Base-by-base conservation (phyloP, 495 filamentous ascomycete species). In the Penicillium atrosanguineum region DNA sequence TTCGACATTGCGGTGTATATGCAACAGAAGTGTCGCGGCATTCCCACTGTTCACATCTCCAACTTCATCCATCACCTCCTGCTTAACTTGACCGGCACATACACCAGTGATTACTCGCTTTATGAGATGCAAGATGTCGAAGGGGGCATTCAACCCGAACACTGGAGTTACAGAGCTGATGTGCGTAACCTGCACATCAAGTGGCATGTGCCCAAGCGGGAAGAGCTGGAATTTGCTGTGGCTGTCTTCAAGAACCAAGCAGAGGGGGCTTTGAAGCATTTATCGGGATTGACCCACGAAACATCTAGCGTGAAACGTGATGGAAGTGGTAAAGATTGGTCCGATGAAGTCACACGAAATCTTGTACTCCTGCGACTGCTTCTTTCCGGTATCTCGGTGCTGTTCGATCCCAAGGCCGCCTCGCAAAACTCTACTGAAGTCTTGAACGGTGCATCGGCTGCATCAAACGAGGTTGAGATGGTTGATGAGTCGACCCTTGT, bases 31-130 rank as follows among this genome's bases (percentile, higher is more conserved):
- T 97, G 95, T 72, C 84, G 86, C 61, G 94, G 94, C 16, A 88
- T 95, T 29, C 91, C 95, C 0, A 94, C 93, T 0, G 88, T 96
- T 25, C 95, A 97, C 67, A 87, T 97, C 47, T 95, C 91, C 36
- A 99, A 97, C 67, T 97, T 92, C 69, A 90, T 97, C 31, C 94
- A 99, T 69, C 94, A 99, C 68, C 80, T 99, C n/a, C 74, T 99
- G n/a, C 88, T 99, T 44, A 97, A 97, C 64, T 76, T 96, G 18
- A 97, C 93, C 4, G 85, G 90, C 20, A 97, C 88, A 1, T 99
- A 97, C 60, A 91, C 94, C 4, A 80, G 88, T 29, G 94, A 99
- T 63, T 90, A 88, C 63, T 81, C 85, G 4, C 78, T 96, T 14
- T 95, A 91, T 66, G 90, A 97, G 67, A 80, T 85, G 39, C 78